Base-by-base conservation (phyloP, 352 stramenopile species). In the Pythium dissimile region DNA sequence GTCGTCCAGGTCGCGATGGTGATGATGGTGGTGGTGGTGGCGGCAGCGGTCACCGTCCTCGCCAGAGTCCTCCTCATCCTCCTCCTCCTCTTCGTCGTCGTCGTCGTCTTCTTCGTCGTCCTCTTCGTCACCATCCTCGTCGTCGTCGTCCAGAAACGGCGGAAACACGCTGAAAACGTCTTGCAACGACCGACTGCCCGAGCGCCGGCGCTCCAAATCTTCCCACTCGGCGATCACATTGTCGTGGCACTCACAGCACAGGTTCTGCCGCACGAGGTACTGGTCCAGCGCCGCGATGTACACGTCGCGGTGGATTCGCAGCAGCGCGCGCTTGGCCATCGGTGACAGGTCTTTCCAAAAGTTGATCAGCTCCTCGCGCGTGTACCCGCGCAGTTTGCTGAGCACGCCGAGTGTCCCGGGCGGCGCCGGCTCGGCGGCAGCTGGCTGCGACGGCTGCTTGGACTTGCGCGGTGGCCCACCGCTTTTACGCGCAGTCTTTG, bases 181-280 rank as follows among this genome's bases (percentile, higher is more conserved):
- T 59, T 86, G 81, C 30, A 89, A 44, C 54, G 79, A 89, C 38
- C 81, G 81, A 49, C 66, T 86, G 13, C 79, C 73, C 5, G 75
- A 82, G 20, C 81, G 81, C 50, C 73, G 77, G 20, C 73, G 73
- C 49, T 91, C 81, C 44, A 86, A 75, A 50, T 91, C 81, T 57
- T 89, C 81, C 81, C 81, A 91, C 67, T 91, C 81, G 47, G 78
- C 77, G 28, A 91, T 77, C 30, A 91, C 79, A 41, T 91, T 91
- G 72, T 91, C 81, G 62, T 91, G 81, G 54, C 81, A 91, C 66
- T 91, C 81, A 59, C 79, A 91, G 70, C 81, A 91, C 37, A 91
- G 62, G 42, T 91, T 88, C 51, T 87, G 77, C 13, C 71, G 66
- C 61, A 91, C 74, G n/a, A 91, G 67, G 54, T 86, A 91, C 64